Percentiles rank a stretch among this genome's conserved stretches.
phyloP scores from a whole-genome alignment of 345 rosid species.

The Ceriops zippeliana region DNA sequence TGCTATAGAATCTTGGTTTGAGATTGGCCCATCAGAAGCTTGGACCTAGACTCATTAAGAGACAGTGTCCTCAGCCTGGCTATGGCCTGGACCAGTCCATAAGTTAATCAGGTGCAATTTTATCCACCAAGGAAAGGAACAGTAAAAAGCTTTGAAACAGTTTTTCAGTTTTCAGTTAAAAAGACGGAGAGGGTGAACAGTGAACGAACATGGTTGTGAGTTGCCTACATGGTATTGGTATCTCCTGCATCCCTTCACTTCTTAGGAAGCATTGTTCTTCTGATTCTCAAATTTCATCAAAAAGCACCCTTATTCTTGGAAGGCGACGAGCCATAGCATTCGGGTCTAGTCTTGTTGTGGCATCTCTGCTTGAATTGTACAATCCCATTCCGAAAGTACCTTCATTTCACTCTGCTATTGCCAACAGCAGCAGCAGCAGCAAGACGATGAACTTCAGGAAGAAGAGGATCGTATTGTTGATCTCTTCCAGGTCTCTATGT shows the following conservation, averaged over 20 bases:
- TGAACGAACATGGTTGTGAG: not conserved
- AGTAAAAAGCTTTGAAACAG: not conserved
- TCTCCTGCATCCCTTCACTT: slow-evolving; percentile 1
- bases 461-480: slow-evolving; percentile 67
- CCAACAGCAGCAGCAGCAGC: slow-evolving; percentile 20
- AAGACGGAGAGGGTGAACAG: not conserved
- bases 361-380: slow-evolving; percentile 33
- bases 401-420: slow-evolving; percentile 39
- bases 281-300: slow-evolving; percentile 10
- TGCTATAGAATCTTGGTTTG: too few relatives aligned
- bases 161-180: not conserved
- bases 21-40: too few relatives aligned
- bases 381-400: slow-evolving; percentile 9
- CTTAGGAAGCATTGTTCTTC: slow-evolving; percentile 14
- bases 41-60: too few relatives aligned
- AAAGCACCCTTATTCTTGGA: slow-evolving; percentile 12
- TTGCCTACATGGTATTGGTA: slow-evolving; percentile 2
- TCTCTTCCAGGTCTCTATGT: slow-evolving; percentile 62
- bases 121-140: too few relatives aligned
- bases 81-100: too few relatives aligned
- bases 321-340: slow-evolving; percentile 46
- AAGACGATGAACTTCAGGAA: slow-evolving; percentile 47
- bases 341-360: slow-evolving; percentile 35
- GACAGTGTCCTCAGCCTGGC: too few relatives aligned
- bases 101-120: too few relatives aligned